Evolutionary conservation across 169 alveolate species (phyloP), one percentile per base, ranked within the genome.

Genomic region (Plasmodium ovale): DNA sequence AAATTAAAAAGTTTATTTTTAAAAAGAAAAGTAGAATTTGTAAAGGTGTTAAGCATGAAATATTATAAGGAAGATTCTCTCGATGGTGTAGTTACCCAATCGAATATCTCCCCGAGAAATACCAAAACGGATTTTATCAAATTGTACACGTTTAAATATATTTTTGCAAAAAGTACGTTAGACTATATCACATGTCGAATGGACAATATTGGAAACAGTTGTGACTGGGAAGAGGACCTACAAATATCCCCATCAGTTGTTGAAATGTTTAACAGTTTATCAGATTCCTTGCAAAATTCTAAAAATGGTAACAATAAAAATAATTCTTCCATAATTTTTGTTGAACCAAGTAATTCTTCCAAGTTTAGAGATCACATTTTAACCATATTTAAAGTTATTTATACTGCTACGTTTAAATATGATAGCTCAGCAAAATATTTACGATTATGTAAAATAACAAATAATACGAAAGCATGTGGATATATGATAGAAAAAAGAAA

Each of bases 171-270:
- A 35, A 79, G 95, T 88, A 87, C 93, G 10, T 72, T 93, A 19
- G 96, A 93, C 73, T 93, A 93, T 56, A 74, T 93, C 35, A 92
- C 95, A 3, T 93, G 94, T 84, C 72, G 96, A 94, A 92, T 79
- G 68, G 84, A 35, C 33, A 27, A 49, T 25, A 29, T 56, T 29
- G 77, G 72, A 2, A 49, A 65, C 33, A 59, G 92, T 23, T 14
- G 87, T 68, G 89, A 93, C 19, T 93, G 96, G 96, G 94, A 87
- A 49, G 91, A 65, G 21, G 93, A 93, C 27, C 92, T 94, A 1
- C 79, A 94, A n/a, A 92, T 93, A 44, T 74, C 96, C 10, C 94
- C 92, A 21, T 71, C 93, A 4, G 94, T 93, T 27, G 95, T 93
- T 21, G 92, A 73, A 3, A 93, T 92, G 96, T 93, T 93, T 72